Evolutionary conservation across 805 yeast genomes (phyloP), one percentile per base, ranked within the genome.

Genomic region (Isabelozyma pseudorhagii): DNA sequence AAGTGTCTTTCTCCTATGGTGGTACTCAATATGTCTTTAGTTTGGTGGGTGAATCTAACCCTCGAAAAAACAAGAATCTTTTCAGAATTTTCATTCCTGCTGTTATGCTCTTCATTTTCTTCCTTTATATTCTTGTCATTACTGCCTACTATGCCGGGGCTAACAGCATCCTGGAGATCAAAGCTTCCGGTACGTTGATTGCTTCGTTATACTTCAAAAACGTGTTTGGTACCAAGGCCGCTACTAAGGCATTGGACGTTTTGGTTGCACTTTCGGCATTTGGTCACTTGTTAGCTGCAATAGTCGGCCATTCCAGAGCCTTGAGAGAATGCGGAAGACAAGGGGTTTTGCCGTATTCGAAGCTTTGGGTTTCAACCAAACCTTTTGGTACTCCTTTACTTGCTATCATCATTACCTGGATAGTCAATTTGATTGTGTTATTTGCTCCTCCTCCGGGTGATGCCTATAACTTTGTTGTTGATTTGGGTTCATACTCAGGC

Each of bases 1-100:
- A 57, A 66, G 77, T 72, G 40, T 63, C 75, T 3, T 76, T 75
- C 45, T 64, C 79, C 1, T 76, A 70, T 50, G 68, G 75, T 46
- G 80, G 80, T 38, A 56, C 69, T 15, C 55, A 56, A 8, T 75
- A 75, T 56, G 72, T 73, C 0, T 68, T 75, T 54, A 67, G 64
- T 10, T 67, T 74, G 21, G 68, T 59, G 7, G 71, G 69, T 8
- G 71, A 66, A 47, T 54, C 67, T 8, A 50, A 55, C 46, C 66
- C 64, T 13, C 56, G 54, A 50, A 53, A 62, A 54, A 58, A 66
- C 28, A 60, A 62, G 46, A 62, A 58, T 41, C 56, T 64, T 44
- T 63, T 59, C 54, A 58, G 59, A 38, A 51, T 38, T 38, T 62
- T 62, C 42, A 63, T 70, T 25, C 75, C 75, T n/a, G 41, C 52